Evolutionary conservation across 2,329 filamentous ascomycete genomes (phyloP), one percentile per base, ranked within the genome.

Genomic region (Colletotrichum sp.): DNA sequence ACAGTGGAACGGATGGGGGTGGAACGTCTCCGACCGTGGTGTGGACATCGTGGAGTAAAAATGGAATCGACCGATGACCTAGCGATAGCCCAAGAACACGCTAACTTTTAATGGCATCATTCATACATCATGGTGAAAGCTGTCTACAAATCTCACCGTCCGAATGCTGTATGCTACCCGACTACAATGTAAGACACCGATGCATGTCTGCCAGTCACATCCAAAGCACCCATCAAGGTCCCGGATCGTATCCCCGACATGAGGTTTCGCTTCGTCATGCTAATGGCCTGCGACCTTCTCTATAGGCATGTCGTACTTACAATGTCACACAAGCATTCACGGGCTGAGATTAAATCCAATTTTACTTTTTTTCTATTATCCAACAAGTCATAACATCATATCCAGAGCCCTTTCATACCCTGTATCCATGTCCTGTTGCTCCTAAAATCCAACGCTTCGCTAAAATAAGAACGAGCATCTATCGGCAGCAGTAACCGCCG

Each of bases 401-500:
- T 62, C n/a, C 70, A 70, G 61, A 61, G 61, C 51, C 61, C 31
- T 61, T n/a, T 43, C 18, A 29, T 21, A 16, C 54, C 24, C 61
- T 59, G 38, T 61, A 34, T 21, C 61, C 70, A 59, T 70, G 66
- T 65, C 36, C 51, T 43, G 38, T 65, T 70, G 58, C 59, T 59
- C 66, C 70, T 18, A 21, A 66, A 55, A 57, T 57, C 21, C 29
- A 65, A 36, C 47, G 29, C 62, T 51, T 38, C 43, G 29, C 47
- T 47, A 21, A 29, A 51, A 64, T 27, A 16, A 16, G 8, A n/a
- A 21, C 12, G 8, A n/a, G 36, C 75, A 54, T 78, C 76, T 83
- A 89, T 74, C 86, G 85, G 78, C 82, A 79, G 76, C 84, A 86
- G 84, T 94, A 94, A 54, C 92, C 93, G 76, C 93, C 93, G 81